Percentiles rank a stretch among this genome's conserved stretches.
These are phyloP conservation scores for Fusarium clavum DNA, from an alignment of 2,329 filamentous ascomycete species.

Conservation along the genomic window DNA sequence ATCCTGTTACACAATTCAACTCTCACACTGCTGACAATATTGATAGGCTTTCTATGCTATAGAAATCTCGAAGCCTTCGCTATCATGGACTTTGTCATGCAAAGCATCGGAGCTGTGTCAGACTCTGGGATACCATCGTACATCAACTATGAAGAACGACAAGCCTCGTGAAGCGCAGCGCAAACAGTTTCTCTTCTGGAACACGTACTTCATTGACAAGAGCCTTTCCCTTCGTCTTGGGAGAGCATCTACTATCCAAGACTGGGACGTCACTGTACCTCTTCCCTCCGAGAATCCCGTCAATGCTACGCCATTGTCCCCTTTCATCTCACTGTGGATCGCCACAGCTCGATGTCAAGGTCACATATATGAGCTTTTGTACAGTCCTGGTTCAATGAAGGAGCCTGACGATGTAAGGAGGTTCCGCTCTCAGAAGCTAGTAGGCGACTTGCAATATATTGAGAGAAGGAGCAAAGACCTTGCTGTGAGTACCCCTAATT, in stretches of 20 bases:
- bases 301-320: slow-evolving; percentile 42
- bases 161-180: slow-evolving; percentile 24
- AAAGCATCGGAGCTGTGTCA: slow-evolving; percentile 50
- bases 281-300: slow-evolving; percentile 49
- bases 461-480: slow-evolving; percentile 25
- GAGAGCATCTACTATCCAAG: slow-evolving; percentile 63
- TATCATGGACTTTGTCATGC: slow-evolving; percentile 48
- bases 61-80: slow-evolving; percentile 50
- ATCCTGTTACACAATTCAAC: too few relatives aligned
- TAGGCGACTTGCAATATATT: slow-evolving; percentile 49
- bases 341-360: slow-evolving; percentile 65
- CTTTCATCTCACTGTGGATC: slow-evolving; percentile 61
- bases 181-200: slow-evolving; percentile 64
- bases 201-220: slow-evolving; percentile 67
- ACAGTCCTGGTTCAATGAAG: slow-evolving; percentile 56
- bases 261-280: slow-evolving; percentile 65
- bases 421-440: slow-evolving; percentile 49
- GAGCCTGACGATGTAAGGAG: slow-evolving; percentile 50
- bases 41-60: slow-evolving; percentile 48
- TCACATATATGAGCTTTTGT: slow-evolving; percentile 66
- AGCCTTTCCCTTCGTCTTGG: slow-evolving; percentile 67
- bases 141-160: slow-evolving; percentile 44
- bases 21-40: slow-evolving; percentile 3
- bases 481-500: slow-evolving; percentile 24
- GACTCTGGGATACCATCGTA: slow-evolving; percentile 48